phyloP scores from a whole-genome alignment of 2,329 filamentous ascomycete species.

The Calonectria pseudoturangicola region DNA sequence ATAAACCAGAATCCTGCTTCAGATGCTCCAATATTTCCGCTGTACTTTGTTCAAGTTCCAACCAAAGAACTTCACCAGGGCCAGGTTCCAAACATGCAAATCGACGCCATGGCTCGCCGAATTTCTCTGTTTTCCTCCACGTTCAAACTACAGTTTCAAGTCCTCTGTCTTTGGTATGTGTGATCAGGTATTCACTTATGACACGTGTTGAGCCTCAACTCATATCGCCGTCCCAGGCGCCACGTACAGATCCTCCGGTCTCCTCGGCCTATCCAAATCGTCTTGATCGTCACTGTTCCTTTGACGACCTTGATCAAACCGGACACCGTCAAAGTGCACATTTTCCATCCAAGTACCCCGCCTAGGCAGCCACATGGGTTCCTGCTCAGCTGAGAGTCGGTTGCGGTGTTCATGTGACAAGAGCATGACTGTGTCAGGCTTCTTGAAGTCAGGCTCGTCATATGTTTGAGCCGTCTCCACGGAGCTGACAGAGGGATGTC shows the following conservation, averaged over 20 bases:
- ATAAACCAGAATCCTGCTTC: conserved; percentile 5
- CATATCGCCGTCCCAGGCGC: conserved; percentile 39
- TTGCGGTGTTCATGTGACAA: conserved; percentile 27
- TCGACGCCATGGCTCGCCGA: conserved; percentile 27
- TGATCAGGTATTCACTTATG: conserved; percentile 14
- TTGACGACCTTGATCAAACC: conserved; percentile 27
- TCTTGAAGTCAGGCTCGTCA: conserved; percentile 47
- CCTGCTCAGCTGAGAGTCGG: background rate
- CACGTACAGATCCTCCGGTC: conserved; percentile 31
- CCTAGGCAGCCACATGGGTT: background rate
- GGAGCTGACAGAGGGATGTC: conserved; percentile 51
- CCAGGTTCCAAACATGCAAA: conserved; percentile 25
- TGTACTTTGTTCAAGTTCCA: conserved; percentile 26
- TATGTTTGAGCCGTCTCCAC: conserved; percentile 48
- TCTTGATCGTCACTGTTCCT: conserved; percentile 4
- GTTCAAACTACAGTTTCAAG: conserved; percentile 6
- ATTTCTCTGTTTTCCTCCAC: conserved; percentile 1
- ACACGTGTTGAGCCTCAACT: conserved; percentile 23
- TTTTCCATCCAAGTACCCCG: conserved; percentile 26
- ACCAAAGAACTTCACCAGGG: background rate
- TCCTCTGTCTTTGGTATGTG: conserved; percentile 22
- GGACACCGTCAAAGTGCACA: conserved; percentile 26
- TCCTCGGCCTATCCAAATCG: background rate
- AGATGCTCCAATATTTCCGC: conserved; percentile 16
- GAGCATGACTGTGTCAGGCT: conserved; percentile 35